Percentiles rank a stretch among this genome's conserved stretches.
Conservation (phyloP, 495 filamentous ascomycete species). For the Massariosphaeria phaeospora region DNA sequence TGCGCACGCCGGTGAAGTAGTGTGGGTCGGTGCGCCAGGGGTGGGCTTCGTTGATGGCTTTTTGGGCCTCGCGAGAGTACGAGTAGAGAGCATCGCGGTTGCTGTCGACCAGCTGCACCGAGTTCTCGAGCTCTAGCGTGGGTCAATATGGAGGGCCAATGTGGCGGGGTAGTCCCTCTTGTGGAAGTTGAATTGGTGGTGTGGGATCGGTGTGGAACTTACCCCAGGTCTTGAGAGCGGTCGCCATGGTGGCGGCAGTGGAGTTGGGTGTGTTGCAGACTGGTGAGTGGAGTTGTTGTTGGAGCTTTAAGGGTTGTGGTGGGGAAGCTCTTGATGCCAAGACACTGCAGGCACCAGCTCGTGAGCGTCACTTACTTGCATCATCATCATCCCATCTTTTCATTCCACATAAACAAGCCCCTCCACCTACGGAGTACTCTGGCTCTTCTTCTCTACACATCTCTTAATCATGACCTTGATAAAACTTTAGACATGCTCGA, state of each 20-base stretch:
- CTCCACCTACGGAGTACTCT: background rate
- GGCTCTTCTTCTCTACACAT: background rate
- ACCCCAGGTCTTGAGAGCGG: slow-evolving; percentile 32
- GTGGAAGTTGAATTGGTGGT: background rate
- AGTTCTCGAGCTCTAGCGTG: slow-evolving; percentile 80
- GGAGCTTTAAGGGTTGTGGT: background rate
- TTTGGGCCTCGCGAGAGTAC: slow-evolving; percentile 65
- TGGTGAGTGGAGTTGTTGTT: background rate
- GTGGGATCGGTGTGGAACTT: slow-evolving; percentile 1
- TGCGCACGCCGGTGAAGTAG: slow-evolving; percentile 89
- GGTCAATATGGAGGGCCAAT: background rate
- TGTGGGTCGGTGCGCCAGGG: slow-evolving; percentile 81
- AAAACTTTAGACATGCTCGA: background rate
- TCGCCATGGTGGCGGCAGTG: slow-evolving; percentile 16
- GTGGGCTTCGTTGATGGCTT: slow-evolving; percentile 51
- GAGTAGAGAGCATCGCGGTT: slow-evolving; percentile 85
- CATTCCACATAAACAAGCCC: background rate
- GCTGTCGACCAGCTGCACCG: slow-evolving; percentile 74
- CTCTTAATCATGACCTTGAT: background rate
- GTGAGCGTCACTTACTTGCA: background rate
- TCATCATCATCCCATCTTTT: background rate
- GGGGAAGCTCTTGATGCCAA: background rate
- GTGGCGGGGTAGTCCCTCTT: background rate
- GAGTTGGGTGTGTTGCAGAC: background rate
- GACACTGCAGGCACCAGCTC: background rate